Evolutionary conservation across 306 rosid species (phyloP).

Genomic region (Glycine latifolia): DNA sequence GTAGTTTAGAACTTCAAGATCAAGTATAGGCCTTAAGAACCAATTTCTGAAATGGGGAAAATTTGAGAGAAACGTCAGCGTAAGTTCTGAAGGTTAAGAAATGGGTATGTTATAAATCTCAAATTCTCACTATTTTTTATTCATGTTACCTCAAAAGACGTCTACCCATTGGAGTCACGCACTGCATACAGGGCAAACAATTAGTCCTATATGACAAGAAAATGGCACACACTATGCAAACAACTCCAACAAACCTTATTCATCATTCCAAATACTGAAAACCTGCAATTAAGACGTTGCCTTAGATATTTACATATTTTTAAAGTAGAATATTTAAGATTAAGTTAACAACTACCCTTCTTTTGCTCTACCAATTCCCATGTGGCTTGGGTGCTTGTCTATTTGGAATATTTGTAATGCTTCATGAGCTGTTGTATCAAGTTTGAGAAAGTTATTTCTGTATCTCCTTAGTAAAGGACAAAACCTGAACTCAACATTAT

Average conservation of each 20-base stretch:
- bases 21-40: constrained; percentile 96
- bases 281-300: constrained; percentile 65
- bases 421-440: constrained; percentile 92
- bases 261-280: constrained; percentile 97
- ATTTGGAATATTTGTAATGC: constrained; percentile 96
- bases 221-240: constrained; percentile 42
- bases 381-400: constrained; percentile 98
- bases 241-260: constrained; percentile 75
- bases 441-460: constrained; percentile 92
- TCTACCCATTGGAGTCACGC: constrained; percentile 90
- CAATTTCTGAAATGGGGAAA: constrained; percentile 67
- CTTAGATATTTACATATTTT: constrained; percentile 35
- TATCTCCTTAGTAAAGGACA: constrained; percentile 63
- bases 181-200: constrained; percentile 59
- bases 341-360: constrained; percentile 77
- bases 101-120: not conserved
- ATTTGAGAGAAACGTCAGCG: not conserved
- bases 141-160: constrained; percentile 83
- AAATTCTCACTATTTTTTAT: constrained; percentile 11
- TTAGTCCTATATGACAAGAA: constrained; percentile 44
- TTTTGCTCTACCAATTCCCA: constrained; percentile 99
- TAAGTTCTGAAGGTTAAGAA: constrained; percentile 6
- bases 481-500: constrained; percentile 25
- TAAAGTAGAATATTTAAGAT: constrained; percentile 35
- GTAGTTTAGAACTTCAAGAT: constrained; percentile 79